Evolutionary conservation across 225 moss, liverwort and hornwort species (phyloP).

Genomic region (Thuidium tamariscinum): DNA sequence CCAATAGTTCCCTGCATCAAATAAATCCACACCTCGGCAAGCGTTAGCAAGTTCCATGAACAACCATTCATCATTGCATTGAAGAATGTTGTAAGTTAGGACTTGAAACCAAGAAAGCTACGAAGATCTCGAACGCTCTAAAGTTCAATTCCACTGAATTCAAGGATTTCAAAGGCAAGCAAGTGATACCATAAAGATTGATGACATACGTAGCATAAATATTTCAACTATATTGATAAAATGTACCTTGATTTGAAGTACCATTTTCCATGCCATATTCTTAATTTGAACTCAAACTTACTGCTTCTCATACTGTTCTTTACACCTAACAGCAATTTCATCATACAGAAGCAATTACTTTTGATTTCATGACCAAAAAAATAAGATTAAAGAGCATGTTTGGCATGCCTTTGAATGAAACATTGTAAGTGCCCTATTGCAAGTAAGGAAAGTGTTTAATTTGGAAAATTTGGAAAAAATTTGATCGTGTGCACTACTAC

Average conservation of each 20-base stretch:
- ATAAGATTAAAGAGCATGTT: neutral
- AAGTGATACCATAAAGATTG: neutral
- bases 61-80: neutral
- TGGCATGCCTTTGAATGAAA: neutral
- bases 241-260: neutral
- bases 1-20: slow-evolving; percentile 38
- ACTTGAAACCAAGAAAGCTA: neutral
- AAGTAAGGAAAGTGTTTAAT: neutral
- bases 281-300: neutral
- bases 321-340: neutral
- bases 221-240: neutral
- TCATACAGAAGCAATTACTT: neutral
- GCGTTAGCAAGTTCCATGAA: neutral
- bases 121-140: neutral
- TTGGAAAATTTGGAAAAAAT: neutral
- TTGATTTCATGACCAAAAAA: neutral
- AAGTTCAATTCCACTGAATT: neutral
- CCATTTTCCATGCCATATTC: neutral
- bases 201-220: neutral
- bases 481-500: neutral
- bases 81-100: neutral
- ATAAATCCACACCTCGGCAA: neutral
- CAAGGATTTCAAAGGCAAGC: neutral
- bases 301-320: neutral
- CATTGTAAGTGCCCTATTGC: neutral